Evolutionary conservation across 139 green algal genomes (phyloP).

Genomic region (Nannochloris sp.): DNA sequence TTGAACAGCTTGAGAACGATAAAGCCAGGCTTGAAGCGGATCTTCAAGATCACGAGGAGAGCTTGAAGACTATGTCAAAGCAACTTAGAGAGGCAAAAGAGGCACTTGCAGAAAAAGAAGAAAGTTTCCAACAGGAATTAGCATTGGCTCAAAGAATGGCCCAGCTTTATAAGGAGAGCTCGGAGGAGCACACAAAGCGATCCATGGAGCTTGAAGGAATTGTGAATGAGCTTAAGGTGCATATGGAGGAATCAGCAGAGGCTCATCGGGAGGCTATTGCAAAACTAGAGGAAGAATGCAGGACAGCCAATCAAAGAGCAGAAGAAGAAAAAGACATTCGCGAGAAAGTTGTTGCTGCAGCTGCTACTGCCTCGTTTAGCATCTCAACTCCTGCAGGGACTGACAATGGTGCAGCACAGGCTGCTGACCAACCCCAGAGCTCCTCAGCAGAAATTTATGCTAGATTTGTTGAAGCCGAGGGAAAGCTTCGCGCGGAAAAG

Average conservation of each 20-base stretch:
- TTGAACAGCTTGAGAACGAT: slow-evolving; percentile 12
- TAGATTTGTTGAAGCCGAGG: slow-evolving; percentile 29
- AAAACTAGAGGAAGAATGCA: slow-evolving; percentile 5
- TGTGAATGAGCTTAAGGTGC: slow-evolving; percentile 31
- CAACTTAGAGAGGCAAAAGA: slow-evolving; percentile 20
- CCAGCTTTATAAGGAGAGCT: slow-evolving; percentile 29
- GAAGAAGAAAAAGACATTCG: slow-evolving; percentile 24
- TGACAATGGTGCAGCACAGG: background rate
- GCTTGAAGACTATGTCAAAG: background rate
- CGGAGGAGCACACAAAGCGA: slow-evolving; percentile 25
- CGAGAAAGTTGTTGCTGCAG: slow-evolving; percentile 28
- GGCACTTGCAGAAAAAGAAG: slow-evolving; percentile 15
- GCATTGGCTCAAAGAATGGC: slow-evolving; percentile 35
- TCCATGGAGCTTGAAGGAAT: slow-evolving; percentile 45
- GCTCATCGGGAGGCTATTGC: slow-evolving; percentile 19
- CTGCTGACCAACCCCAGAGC: background rate
- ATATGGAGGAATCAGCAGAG: slow-evolving; percentile 24
- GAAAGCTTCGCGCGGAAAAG: slow-evolving; percentile 20
- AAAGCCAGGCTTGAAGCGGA: slow-evolving; percentile 13
- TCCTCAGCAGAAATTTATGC: slow-evolving; percentile 29
- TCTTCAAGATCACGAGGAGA: slow-evolving; percentile 9
- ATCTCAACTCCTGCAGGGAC: background rate
- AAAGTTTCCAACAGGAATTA: slow-evolving; percentile 34
- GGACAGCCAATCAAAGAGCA: slow-evolving; percentile 14
- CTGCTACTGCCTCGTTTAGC: slow-evolving; percentile 6